These are phyloP conservation scores for Lolium perenne DNA, from an alignment of 176 grass and related monocot species.

Conservation along the genomic window DNA sequence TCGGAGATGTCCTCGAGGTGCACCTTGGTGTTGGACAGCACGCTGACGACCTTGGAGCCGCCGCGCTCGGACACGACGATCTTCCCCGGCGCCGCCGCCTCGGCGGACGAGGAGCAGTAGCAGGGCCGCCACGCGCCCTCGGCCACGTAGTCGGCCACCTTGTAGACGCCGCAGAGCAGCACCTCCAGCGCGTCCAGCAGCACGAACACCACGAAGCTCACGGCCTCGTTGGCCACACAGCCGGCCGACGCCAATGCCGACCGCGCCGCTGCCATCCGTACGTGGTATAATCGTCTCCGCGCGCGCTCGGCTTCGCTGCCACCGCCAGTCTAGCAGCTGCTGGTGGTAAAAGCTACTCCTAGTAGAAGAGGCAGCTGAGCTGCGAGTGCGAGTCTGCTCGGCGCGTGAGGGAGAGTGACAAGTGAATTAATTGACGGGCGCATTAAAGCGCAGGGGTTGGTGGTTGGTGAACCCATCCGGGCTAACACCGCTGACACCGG, in stretches of 20 bases:
- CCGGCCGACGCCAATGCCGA: constrained; percentile 68
- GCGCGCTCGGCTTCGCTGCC: not conserved
- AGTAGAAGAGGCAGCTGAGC: constrained; percentile 13
- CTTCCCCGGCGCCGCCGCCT: constrained; percentile 51
- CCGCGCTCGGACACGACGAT: constrained; percentile 87
- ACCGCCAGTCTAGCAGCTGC: not conserved
- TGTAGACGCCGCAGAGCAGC: constrained; percentile 77
- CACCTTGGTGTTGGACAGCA: constrained; percentile 71
- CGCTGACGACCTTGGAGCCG: constrained; percentile 84
- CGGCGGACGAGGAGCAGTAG: constrained; percentile 71
- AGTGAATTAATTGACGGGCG: constrained; percentile 49
- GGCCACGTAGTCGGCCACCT: constrained; percentile 73
- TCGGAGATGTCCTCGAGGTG: constrained; percentile 98
- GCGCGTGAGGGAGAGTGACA: constrained; percentile 8
- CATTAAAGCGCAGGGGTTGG: constrained; percentile 63
- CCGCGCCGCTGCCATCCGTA: constrained; percentile 46
- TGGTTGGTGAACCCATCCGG: constrained; percentile 73
- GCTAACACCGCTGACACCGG: constrained; percentile 51
- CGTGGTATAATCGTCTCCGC: not conserved
- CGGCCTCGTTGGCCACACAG: constrained; percentile 66
- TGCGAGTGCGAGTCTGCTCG: not conserved
- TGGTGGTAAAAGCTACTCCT: constrained; percentile 24
- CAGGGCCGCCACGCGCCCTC: constrained; percentile 91
- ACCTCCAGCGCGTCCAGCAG: constrained; percentile 78
- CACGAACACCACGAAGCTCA: constrained; percentile 86